phyloP scores from a whole-genome alignment of 2,329 filamentous ascomycete genomes.

The Sphaerulina musiva region DNA sequence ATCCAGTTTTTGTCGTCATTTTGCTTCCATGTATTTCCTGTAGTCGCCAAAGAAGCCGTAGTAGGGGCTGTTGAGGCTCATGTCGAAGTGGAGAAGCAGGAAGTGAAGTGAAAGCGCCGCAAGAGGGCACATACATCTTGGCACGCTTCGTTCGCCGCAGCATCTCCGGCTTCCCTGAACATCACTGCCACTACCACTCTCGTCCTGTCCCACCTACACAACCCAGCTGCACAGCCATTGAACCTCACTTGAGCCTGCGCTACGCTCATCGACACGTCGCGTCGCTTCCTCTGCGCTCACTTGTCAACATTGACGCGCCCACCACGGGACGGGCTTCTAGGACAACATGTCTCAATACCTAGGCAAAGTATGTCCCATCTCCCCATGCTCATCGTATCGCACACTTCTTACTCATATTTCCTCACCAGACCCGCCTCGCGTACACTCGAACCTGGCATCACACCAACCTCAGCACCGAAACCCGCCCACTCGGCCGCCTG shows the following conservation, averaged over 20 bases:
- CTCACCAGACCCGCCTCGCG: conserved; percentile 69
- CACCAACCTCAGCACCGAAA: conserved; percentile 62
- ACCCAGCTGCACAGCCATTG: not conserved
- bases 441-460: conserved; percentile 96
- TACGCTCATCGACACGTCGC: not conserved
- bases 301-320: not conserved
- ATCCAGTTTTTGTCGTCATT: no score
- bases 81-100: not conserved
- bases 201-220: no score
- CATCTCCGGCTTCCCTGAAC: not conserved
- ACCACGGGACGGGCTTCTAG: no score
- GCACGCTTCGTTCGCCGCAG: not conserved
- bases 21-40: no score
- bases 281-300: not conserved
- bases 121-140: not conserved
- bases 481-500: conserved; percentile 79
- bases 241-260: not conserved
- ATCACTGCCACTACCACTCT: not conserved
- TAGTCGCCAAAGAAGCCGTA: no score
- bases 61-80: no score
- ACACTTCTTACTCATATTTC: not conserved
- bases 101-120: not conserved
- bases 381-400: not conserved
- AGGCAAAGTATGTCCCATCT: not conserved
- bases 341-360: not conserved